Evolutionary conservation across 192 early-diverging fungal species (phyloP), one percentile per base, ranked within the genome.

Genomic region (Backusella psychrophila): DNA sequence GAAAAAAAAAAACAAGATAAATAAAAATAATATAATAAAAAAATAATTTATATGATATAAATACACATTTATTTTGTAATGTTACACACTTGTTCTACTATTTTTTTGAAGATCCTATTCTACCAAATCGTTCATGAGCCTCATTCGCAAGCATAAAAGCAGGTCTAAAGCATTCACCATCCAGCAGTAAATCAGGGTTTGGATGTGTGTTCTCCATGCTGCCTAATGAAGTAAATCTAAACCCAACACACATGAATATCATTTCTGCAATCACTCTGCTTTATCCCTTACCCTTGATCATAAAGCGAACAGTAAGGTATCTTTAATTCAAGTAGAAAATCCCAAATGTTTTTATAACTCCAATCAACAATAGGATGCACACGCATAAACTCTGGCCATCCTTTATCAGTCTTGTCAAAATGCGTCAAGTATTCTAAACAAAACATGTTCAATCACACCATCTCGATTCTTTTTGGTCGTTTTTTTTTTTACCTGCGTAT

Each of bases 291-390:
- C 93, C 93, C 95, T 78, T 90, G 76, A 77, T 99, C 95, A 75
- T 99, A 99, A 63, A 98, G 86, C 0, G 84, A 84, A 83, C 96
- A 99, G 82, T 97, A 97, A 63, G 89, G 91, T 38, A 97, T 87
- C 14, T 84, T 84, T 29, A 93, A 81, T 21, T 67, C 39, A 23
- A 78, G 77, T 69, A 97, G 84, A 74, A 90, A 94, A 1, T 86
- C 83, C 97, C 97, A 99, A 66, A 99, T 85, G 35, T 94, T 87
- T 31, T 88, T 85, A 74, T 96, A 98, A 17, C 83, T 74, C 96
- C 96, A 98, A 82, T 98, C 93, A 19, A 99, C 81, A 17, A 99
- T 91, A 6, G 97, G 96, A 73, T 97, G 94, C 5, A 98, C 89
- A 1, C 97, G 91, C 90, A 97, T 94, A 75, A 96, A 89, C 52